Conservation (phyloP, 345 rosid genomes). For the Bretschneidera sinensis region DNA sequence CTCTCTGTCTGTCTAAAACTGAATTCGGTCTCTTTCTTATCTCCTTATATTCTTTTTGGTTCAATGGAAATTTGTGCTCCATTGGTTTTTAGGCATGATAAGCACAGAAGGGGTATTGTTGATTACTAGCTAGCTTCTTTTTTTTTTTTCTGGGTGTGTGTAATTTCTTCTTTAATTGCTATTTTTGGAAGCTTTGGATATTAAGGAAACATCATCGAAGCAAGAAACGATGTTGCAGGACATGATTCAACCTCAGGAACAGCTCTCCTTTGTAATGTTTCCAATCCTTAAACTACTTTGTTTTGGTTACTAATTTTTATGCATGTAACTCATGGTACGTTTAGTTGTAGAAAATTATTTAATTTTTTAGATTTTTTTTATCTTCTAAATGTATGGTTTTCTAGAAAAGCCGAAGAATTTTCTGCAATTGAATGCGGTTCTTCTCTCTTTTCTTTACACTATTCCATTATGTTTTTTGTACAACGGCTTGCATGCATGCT, state of each 20-base stretch:
- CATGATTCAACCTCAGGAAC: conserved; percentile 35
- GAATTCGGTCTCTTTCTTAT: background rate
- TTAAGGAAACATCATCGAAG: background rate
- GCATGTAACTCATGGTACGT: conserved; percentile 1
- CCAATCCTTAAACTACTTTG: background rate
- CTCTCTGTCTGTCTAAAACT: background rate
- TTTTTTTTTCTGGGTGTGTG: too few relatives aligned
- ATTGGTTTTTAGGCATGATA: too few relatives aligned
- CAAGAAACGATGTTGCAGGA: conserved; percentile 37
- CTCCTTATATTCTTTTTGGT: background rate
- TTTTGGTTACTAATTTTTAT: background rate
- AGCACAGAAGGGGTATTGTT: too few relatives aligned
- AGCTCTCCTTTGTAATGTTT: conserved; percentile 32
- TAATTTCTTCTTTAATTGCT: too few relatives aligned
- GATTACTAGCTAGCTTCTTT: background rate
- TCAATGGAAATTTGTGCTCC: conserved; percentile 9
- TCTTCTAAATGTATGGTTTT: too few relatives aligned
- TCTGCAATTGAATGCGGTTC: too few relatives aligned
- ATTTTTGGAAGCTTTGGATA: background rate
- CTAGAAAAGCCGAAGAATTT: too few relatives aligned
- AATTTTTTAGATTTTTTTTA: too few relatives aligned
- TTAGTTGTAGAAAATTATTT: too few relatives aligned
- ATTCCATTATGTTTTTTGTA: too few relatives aligned
- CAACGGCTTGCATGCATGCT: too few relatives aligned
- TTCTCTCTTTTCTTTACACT: too few relatives aligned